A percentile compares a stretch with the other conserved stretches of the same genome.
phyloP scores from a whole-genome alignment of 1,139 yeast genomes.

The Pichia sp. region DNA sequence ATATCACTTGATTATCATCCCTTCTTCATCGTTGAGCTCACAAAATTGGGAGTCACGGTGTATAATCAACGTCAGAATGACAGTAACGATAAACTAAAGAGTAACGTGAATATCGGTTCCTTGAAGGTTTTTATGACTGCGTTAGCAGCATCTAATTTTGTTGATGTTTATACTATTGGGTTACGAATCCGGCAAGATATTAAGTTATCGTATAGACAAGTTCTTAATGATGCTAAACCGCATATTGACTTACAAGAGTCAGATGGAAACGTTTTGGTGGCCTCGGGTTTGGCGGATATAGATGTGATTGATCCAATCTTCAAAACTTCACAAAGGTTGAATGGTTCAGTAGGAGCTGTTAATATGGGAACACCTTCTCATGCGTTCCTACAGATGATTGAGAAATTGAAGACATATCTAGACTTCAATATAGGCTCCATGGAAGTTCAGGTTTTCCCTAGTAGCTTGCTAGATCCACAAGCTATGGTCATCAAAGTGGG shows the following conservation, averaged over 20 bases:
- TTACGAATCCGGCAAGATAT: conserved; percentile 69
- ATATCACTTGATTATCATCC: conserved; percentile 79
- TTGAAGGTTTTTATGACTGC: conserved; percentile 69
- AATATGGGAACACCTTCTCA: conserved; percentile 24
- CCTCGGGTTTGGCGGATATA: not conserved
- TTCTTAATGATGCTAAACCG: conserved; percentile 46
- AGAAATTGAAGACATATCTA: conserved; percentile 48
- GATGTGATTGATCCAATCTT: not conserved
- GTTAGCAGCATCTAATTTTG: conserved; percentile 72
- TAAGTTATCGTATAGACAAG: conserved; percentile 65
- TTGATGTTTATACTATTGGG: conserved; percentile 70
- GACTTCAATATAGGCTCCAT: conserved; percentile 51
- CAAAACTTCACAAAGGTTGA: not conserved
- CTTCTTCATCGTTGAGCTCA: conserved; percentile 56
- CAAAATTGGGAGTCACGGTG: conserved; percentile 46
- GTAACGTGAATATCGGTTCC: conserved; percentile 46
- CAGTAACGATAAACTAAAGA: conserved; percentile 56
- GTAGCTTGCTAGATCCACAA: conserved; percentile 66
- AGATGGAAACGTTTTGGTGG: not conserved
- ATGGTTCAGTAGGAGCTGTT: not conserved
- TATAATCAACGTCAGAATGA: conserved; percentile 56
- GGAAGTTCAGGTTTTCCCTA: conserved; percentile 65
- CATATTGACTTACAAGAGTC: not conserved
- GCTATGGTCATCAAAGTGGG: conserved; percentile 61
- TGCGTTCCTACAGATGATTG: conserved; percentile 24